Evolutionary conservation across 768 basidiomycete species (phyloP).

Genomic region (Leccinum rimulosum): DNA sequence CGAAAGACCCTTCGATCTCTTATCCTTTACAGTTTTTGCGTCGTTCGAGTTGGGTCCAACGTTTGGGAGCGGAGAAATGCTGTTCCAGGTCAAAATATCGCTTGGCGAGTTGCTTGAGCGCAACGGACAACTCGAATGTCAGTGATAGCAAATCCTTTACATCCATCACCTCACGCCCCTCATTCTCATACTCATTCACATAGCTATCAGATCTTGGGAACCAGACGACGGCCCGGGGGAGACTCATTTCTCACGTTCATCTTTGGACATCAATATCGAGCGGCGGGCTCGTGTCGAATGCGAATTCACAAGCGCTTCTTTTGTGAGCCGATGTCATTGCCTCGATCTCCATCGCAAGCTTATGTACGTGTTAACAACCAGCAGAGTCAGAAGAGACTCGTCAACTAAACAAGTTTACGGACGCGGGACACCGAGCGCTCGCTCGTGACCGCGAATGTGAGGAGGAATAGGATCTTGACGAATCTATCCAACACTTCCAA

Average conservation of each 20-base stretch:
- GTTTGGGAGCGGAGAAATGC: constrained; percentile 3
- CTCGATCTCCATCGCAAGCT: background rate
- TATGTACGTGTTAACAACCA: background rate
- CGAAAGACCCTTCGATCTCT: background rate
- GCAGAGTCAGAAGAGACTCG: too few relatives aligned
- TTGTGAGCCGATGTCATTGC: background rate
- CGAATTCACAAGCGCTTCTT: background rate
- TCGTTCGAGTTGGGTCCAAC: background rate
- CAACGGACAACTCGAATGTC: background rate
- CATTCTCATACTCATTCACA: background rate
- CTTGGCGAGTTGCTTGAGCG: background rate
- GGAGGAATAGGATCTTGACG: too few relatives aligned
- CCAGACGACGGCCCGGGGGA: background rate
- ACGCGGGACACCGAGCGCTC: too few relatives aligned
- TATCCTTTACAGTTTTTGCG: background rate
- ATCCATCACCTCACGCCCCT: background rate
- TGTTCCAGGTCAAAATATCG: background rate
- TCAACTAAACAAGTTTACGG: too few relatives aligned
- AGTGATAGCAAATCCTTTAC: background rate
- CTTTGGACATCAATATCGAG: background rate
- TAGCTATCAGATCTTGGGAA: background rate
- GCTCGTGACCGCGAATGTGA: too few relatives aligned
- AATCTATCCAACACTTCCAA: too few relatives aligned
- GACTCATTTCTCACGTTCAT: background rate
- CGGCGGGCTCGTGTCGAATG: background rate